Conservation (phyloP, 1,284 basidiomycete genomes). For the Ceratobasidium papillatum region DNA sequence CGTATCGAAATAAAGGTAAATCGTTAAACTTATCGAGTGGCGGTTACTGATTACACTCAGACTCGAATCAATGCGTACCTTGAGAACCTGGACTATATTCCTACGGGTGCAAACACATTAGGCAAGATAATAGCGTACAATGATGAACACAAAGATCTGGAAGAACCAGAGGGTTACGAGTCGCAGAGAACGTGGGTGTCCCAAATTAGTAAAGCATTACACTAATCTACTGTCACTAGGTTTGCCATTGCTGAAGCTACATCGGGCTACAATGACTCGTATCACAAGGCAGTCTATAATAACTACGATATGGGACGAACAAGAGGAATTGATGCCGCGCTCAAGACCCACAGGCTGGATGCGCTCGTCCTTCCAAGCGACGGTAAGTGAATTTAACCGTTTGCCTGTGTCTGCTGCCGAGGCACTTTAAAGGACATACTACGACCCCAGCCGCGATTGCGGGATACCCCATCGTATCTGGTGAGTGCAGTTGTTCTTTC, state of each 20-base stretch:
- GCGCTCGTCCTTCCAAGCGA: conserved; percentile 30
- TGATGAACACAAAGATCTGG: conserved; percentile 49
- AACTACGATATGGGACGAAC: conserved; percentile 58
- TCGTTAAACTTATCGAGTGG: background rate
- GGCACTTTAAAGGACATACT: background rate
- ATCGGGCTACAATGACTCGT: conserved; percentile 58
- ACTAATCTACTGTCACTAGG: background rate
- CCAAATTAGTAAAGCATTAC: no score
- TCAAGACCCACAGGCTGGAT: conserved; percentile 24
- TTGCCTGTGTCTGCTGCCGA: background rate
- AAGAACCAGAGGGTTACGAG: conserved; percentile 21
- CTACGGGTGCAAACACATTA: conserved; percentile 62
- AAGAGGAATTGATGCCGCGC: conserved; percentile 65
- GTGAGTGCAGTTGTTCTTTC: background rate
- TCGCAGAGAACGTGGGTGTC: conserved; percentile 1
- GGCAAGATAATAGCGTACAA: conserved; percentile 67
- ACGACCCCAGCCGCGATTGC: conserved; percentile 58
- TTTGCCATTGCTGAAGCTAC: conserved; percentile 53
- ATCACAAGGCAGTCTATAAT: conserved; percentile 60
- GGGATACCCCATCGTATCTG: conserved; percentile 68
- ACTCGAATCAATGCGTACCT: conserved; percentile 14
- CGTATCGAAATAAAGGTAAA: conserved; percentile 43
- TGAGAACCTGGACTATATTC: conserved; percentile 53
- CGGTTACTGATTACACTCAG: background rate
- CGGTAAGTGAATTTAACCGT: background rate